Evolutionary conservation across 495 filamentous ascomycete genomes (phyloP), one percentile per base, ranked within the genome.

Genomic region (Pseudoneurospora amorphoporcata): DNA sequence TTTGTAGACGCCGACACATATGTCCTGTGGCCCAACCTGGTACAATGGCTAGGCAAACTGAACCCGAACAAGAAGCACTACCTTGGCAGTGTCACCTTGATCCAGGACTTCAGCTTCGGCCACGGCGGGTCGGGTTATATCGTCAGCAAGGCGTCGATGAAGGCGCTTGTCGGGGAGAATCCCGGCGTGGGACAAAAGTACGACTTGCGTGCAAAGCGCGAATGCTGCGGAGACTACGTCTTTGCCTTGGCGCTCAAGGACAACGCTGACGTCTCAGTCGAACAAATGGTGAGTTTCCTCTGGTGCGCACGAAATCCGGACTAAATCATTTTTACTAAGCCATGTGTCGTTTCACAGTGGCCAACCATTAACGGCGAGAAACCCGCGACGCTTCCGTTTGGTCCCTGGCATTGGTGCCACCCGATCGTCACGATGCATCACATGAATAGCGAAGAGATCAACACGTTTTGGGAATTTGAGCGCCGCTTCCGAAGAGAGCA

Each of bases 1-100:
- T 90, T 92, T 76, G 87, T 91, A 79, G 90, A 92, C 70, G 89
- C 89, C 8, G 90, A 92, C 78, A 90, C 90, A 5, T 90, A 90
- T 75, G 81, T 90, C 69, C 84, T 89, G 10, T 91, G 89, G 88
- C 79, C 85, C 32, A 91, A 87, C 61, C 74, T 90, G 58, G 79
- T 88, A 39, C 77, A 81, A 37, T 92, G 88, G 89, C 78, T 91
- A 40, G 76, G 77, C 41, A 77, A 78, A 43, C 82, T 90, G 72
- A 83, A 90, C 70, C 77, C 85, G 19, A 78, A 72, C 0, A 81
- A 88, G 72, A 82, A 79, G 39, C 79, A 81, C 70, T 92, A 91
- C 75, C 77, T 90, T 40, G 90, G 91, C 32, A 89, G 87, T 42
- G 84, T 87, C 70, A 86, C 86, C 32, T 78, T 88, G 72, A 82